These are phyloP conservation scores for Pythium monospermum DNA, from an alignment of 352 stramenopile species.

Conservation along the genomic window DNA sequence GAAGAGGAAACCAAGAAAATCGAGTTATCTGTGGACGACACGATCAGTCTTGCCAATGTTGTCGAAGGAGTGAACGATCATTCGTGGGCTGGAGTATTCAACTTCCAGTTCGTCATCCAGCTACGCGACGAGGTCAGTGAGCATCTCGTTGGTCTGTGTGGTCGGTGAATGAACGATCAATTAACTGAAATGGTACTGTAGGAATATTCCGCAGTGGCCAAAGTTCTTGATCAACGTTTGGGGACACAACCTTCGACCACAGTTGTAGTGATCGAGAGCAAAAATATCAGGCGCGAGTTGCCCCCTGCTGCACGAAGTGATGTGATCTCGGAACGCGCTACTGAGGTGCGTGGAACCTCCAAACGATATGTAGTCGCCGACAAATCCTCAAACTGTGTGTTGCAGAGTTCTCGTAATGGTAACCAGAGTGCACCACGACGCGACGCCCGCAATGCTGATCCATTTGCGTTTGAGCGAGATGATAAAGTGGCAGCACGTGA, in stretches of 20 bases:
- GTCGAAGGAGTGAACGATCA: conserved; percentile 4
- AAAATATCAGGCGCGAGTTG: background rate
- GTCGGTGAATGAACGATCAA: too few species aligned
- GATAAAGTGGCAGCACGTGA: too few species aligned
- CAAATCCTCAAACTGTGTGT: too few species aligned
- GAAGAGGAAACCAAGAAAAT: background rate
- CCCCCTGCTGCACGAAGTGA: background rate
- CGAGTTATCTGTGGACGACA: background rate
- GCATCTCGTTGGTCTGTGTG: too few species aligned
- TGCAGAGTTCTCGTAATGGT: too few species aligned
- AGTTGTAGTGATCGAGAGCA: background rate
- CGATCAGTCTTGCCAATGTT: conserved; percentile 4
- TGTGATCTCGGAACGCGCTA: background rate
- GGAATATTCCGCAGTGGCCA: background rate
- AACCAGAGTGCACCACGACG: too few species aligned
- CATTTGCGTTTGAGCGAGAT: too few species aligned
- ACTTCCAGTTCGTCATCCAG: background rate
- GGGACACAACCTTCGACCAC: background rate
- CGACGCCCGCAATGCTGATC: too few species aligned
- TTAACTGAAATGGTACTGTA: background rate
- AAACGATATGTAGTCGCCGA: too few species aligned
- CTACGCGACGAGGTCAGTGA: background rate
- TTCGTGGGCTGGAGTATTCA: background rate
- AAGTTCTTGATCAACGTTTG: background rate
- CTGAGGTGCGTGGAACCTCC: too few species aligned